phyloP scores from a whole-genome alignment of 768 basidiomycete species.

The Chalciporus sphaerocephalus region DNA sequence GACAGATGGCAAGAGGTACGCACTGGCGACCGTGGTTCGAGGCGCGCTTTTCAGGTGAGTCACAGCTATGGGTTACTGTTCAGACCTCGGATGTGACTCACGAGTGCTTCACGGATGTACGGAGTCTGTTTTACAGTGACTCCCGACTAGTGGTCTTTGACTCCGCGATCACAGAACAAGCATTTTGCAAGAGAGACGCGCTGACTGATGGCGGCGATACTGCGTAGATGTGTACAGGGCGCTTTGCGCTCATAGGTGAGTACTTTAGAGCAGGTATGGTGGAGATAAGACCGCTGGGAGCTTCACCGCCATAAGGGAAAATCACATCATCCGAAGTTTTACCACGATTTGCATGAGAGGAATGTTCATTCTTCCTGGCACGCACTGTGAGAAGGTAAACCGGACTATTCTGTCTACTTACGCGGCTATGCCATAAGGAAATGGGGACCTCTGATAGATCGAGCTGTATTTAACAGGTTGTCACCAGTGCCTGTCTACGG shows the following conservation, averaged over 20 bases:
- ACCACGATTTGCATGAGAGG: slow-evolving; percentile 12
- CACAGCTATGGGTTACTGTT: neutral
- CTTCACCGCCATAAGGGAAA: slow-evolving; percentile 3
- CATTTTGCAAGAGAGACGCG: neutral
- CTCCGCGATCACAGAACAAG: neutral
- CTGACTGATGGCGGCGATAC: neutral
- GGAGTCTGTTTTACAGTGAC: neutral
- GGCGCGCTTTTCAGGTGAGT: too few relatives aligned
- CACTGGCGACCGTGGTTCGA: too few relatives aligned
- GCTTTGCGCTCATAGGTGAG: neutral
- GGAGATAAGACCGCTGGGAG: slow-evolving; percentile 15
- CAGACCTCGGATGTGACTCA: too few relatives aligned
- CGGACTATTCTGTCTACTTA: slow-evolving; percentile 12
- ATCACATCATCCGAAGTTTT: slow-evolving; percentile 16
- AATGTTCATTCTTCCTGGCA: neutral
- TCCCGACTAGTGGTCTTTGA: neutral
- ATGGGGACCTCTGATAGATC: slow-evolving; percentile 12
- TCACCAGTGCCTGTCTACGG: slow-evolving; percentile 23
- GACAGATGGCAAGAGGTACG: too few relatives aligned
- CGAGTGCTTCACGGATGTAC: neutral
- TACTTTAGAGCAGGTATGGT: neutral
- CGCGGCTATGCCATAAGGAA: slow-evolving; percentile 18
- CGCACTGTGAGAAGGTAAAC: slow-evolving; percentile 21
- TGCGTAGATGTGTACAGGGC: neutral
- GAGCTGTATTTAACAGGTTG: slow-evolving; percentile 3